Conservation (phyloP, 1,284 basidiomycete species). For the Stygiomarasmius scandens region DNA sequence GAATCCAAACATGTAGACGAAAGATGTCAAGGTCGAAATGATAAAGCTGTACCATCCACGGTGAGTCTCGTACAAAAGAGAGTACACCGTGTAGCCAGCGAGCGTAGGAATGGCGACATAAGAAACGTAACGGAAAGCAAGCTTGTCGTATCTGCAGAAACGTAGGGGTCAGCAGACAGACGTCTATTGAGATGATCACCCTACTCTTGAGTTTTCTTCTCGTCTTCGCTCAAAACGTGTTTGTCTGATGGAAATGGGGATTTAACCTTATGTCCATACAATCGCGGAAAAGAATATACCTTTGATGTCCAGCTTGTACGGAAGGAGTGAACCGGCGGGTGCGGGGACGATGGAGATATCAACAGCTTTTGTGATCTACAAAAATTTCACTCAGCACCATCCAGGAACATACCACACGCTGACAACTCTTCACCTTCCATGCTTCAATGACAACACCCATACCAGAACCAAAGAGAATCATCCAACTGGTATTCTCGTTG, state of each 20-base stretch:
- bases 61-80: constrained; percentile 87
- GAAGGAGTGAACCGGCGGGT: constrained; percentile 64
- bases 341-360: constrained; percentile 73
- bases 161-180: constrained; percentile 30
- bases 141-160: constrained; percentile 69
- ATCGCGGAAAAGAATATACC: constrained; percentile 45
- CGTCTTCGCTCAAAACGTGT: constrained; percentile 90
- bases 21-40: constrained; percentile 85
- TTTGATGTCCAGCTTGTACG: constrained; percentile 82
- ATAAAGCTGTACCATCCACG: constrained; percentile 95
- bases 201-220: constrained; percentile 97
- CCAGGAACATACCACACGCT: constrained; percentile 11
- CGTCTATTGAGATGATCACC: constrained; percentile 25
- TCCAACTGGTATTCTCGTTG: constrained; percentile 93
- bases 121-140: constrained; percentile 91
- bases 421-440: constrained; percentile 76
- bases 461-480: constrained; percentile 90
- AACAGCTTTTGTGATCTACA: constrained; percentile 84
- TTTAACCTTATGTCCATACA: constrained; percentile 14
- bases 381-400: constrained; percentile 4
- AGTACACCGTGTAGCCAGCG: constrained; percentile 87
- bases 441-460: constrained; percentile 91
- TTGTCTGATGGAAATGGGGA: constrained; percentile 68
- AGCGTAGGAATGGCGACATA: constrained; percentile 86
- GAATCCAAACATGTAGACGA: constrained; percentile 97